Conservation (phyloP, 2,329 filamentous ascomycete genomes). For the Pezicula rhizophila region DNA sequence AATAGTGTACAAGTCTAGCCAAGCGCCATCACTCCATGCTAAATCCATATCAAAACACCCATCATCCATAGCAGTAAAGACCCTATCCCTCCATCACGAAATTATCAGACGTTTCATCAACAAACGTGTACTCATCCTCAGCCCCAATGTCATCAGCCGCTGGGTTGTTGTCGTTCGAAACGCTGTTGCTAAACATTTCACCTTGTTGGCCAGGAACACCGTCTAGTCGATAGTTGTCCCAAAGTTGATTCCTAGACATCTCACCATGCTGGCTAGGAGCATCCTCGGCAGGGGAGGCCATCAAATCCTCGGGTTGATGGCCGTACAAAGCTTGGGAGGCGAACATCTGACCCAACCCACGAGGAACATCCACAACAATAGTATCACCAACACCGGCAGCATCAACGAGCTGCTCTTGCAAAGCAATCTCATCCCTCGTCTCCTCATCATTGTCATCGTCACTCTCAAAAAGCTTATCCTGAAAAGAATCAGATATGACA, state of each 20-base stretch:
- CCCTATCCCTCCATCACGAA: neutral
- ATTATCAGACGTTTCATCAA: neutral
- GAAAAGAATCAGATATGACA: slow-evolving; percentile 7
- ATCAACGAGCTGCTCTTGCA: slow-evolving; percentile 1
- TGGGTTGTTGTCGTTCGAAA: neutral
- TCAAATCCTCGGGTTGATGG: too few species aligned
- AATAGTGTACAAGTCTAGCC: too few species aligned
- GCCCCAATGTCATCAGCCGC: neutral
- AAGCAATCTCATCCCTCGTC: neutral
- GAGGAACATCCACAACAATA: neutral
- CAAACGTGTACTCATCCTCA: neutral
- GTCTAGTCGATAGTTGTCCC: too few species aligned
- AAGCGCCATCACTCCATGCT: too few species aligned
- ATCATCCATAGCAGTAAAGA: too few species aligned
- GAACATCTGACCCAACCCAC: too few species aligned
- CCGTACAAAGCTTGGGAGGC: too few species aligned
- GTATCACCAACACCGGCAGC: neutral
- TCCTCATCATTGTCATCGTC: slow-evolving; percentile 1
- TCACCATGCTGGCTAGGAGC: too few species aligned
- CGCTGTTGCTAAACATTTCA: neutral
- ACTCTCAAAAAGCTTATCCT: slow-evolving; percentile 8
- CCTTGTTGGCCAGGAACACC: too few species aligned
- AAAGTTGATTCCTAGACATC: too few species aligned
- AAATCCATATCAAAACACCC: too few species aligned
- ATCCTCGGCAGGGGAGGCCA: too few species aligned